Evolutionary conservation across 164 flowering plant species (phyloP), one percentile per base, ranked within the genome.

Genomic region (Vitis rupestris): DNA sequence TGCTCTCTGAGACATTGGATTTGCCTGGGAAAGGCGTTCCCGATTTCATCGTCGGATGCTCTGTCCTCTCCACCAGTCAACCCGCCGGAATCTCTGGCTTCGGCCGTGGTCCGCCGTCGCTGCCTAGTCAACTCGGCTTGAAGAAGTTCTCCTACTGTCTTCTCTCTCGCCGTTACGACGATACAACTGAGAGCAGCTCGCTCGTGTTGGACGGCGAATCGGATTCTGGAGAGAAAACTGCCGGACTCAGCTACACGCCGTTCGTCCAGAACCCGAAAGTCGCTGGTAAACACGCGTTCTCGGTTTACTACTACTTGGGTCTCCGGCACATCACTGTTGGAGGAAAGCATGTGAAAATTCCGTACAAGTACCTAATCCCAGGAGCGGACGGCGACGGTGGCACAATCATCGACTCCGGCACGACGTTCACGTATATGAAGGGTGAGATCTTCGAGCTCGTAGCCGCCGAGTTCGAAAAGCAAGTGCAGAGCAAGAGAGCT

Each of bases 361-460:
- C 98, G 37, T 76, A 81, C 81, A 64, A 59, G 3, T 82, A 53
- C 63, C 71, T 90, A 14, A 55, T 72, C 2, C 84, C 82, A 50
- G 84, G 82, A 55, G 5, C 86, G 1, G 82, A 79, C 60, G 97
- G 98, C 3, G 76, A 80, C 56, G 97, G 97, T 17, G 98, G 98
- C 16, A 76, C 86, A 10, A 78, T 93, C 0, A 83, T 93, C 48
- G 98, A 90, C 75, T 89, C 97, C 49, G 94, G 96, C 12, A 67
- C 94, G 12, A 89, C 96, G 12, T 88, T 90, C 75, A 93, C 93
- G 2, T 88, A 75, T 81, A 86, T 93, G 94, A 89, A 84, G 68
- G 64, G 63, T 3, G 69, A 65, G 10, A 72, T 90, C 8, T 83
- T 72, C 50, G 83, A 88, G 1, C 60, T 64, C 3, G 84, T 93